Evolutionary conservation across 257 asterid genomes (phyloP).

Genomic region (Vinca minor): DNA sequence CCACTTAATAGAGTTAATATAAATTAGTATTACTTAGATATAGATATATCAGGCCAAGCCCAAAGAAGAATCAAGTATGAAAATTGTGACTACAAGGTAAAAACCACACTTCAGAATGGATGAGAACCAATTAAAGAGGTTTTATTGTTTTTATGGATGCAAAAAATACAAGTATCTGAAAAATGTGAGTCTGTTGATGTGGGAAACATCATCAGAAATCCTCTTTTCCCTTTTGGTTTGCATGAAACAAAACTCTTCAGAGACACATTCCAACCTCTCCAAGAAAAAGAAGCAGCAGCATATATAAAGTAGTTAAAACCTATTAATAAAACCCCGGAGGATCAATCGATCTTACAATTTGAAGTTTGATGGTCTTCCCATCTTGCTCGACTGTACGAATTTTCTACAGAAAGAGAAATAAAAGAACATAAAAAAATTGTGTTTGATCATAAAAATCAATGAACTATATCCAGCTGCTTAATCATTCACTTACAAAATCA

Average conservation of each 20-base stretch:
- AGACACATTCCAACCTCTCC: neutral
- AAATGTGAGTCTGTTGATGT: neutral
- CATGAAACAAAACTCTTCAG: neutral
- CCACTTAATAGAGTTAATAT: constrained; percentile 26
- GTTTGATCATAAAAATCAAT: constrained; percentile 4
- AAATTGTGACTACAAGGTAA: neutral
- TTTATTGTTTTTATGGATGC: neutral
- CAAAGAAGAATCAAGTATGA: neutral
- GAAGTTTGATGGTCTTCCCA: constrained; percentile 41
- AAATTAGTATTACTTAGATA: constrained; percentile 2
- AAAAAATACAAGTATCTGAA: neutral
- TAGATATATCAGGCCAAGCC: neutral
- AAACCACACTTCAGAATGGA: neutral
- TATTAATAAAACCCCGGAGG: neutral
- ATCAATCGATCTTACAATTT: constrained; percentile 26
- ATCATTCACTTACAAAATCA: constrained; percentile 39
- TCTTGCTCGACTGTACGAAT: constrained; percentile 44
- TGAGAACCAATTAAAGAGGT: neutral
- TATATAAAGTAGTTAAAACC: neutral
- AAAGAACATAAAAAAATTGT: neutral
- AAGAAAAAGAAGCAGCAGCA: neutral
- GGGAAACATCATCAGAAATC: neutral
- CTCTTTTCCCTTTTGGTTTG: neutral
- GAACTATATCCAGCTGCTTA: neutral
- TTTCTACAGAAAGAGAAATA: constrained; percentile 19